These are phyloP conservation scores for Tolypocladium guangdongense DNA, from an alignment of 2,329 filamentous ascomycete genomes.

Conservation along the genomic window DNA sequence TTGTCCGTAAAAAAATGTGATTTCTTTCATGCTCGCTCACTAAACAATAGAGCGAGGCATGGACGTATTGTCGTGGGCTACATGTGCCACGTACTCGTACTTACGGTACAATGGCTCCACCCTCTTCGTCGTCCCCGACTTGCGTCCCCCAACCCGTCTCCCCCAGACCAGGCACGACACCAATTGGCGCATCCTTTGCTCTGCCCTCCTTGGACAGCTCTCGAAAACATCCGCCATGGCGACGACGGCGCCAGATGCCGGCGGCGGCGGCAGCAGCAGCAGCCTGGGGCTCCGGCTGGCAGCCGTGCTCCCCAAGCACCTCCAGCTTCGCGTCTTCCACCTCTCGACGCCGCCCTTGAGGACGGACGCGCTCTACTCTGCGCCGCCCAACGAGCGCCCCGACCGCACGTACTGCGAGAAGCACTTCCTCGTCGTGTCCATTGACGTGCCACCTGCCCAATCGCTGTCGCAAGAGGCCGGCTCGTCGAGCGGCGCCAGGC, in stretches of 20 bases:
- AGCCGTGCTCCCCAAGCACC: constrained; percentile 39
- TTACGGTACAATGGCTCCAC: too few species aligned
- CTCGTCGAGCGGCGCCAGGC: constrained; percentile 13
- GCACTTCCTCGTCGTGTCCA: constrained; percentile 55
- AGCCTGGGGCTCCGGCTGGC: constrained; percentile 23
- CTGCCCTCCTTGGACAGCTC: not conserved
- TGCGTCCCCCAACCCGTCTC: not conserved
- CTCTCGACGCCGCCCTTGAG: constrained; percentile 73
- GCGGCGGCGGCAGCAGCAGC: not conserved
- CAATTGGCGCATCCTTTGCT: not conserved
- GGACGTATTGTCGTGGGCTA: too few species aligned
- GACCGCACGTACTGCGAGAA: constrained; percentile 79
- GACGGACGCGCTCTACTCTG: constrained; percentile 66
- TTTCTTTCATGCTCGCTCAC: too few species aligned
- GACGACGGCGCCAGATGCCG: not conserved
- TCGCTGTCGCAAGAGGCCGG: constrained; percentile 1
- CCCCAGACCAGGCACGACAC: not conserved
- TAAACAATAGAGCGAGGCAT: too few species aligned
- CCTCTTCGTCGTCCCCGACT: not conserved
- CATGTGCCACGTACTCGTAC: too few species aligned
- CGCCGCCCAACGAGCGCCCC: constrained; percentile 58
- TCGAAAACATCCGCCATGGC: not conserved
- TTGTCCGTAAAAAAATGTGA: too few species aligned
- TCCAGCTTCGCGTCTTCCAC: constrained; percentile 65
- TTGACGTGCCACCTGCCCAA: constrained; percentile 18